phyloP scores from a whole-genome alignment of 2,329 filamentous ascomycete genomes.

The Colletotrichum sp. region DNA sequence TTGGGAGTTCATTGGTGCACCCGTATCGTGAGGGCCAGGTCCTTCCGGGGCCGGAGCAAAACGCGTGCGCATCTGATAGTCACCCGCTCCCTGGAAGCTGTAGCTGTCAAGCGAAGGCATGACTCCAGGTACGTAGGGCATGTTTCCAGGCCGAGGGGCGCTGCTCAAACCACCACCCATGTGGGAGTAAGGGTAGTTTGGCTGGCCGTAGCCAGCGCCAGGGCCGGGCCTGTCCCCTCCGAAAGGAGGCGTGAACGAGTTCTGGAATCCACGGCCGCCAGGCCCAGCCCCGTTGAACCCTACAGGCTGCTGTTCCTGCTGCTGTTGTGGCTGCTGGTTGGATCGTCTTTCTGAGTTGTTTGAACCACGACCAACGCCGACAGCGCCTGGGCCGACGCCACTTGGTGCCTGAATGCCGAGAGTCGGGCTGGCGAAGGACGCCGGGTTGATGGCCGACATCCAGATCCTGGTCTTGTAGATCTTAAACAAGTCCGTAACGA shows the following conservation, averaged over 20 bases:
- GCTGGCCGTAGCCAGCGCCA: slow-evolving; percentile 40
- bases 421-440: slow-evolving; percentile 85
- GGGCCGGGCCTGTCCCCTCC: slow-evolving; percentile 46
- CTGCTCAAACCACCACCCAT: slow-evolving; percentile 21
- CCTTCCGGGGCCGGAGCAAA: slow-evolving; percentile 47
- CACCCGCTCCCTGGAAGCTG: slow-evolving; percentile 45
- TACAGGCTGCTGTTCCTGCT: slow-evolving; percentile 35
- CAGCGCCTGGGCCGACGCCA: slow-evolving; percentile 68
- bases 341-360: slow-evolving; percentile 51
- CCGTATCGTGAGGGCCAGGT: slow-evolving; percentile 33
- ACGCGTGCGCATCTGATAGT: slow-evolving; percentile 54
- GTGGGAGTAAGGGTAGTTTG: slow-evolving; percentile 38
- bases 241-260: slow-evolving; percentile 46
- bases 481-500: slow-evolving; percentile 97
- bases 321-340: slow-evolving; percentile 42
- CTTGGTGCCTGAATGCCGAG: slow-evolving; percentile 74
- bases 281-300: slow-evolving; percentile 41
- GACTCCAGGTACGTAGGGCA: slow-evolving; percentile 44
- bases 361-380: slow-evolving; percentile 57
- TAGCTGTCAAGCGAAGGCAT: slow-evolving; percentile 48
- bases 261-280: slow-evolving; percentile 47
- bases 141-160: slow-evolving; percentile 39
- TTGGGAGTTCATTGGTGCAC: slow-evolving; percentile 30
- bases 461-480: slow-evolving; percentile 99
- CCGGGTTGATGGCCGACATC: slow-evolving; percentile 99